phyloP scores from a whole-genome alignment of 139 green algal genomes.

The Closterium sp. region DNA sequence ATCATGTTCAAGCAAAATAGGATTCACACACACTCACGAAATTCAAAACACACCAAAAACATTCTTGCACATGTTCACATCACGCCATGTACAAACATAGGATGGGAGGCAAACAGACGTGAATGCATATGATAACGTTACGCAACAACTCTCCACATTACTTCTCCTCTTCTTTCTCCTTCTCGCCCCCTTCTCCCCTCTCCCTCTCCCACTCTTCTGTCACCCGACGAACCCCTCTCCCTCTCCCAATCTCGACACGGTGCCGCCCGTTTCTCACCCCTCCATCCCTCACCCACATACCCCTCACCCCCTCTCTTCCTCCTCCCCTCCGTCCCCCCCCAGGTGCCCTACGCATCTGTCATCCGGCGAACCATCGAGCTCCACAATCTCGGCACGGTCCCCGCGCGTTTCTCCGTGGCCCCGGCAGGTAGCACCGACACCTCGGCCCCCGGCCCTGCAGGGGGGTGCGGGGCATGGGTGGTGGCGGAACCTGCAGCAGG shows the following conservation, averaged over 20 bases:
- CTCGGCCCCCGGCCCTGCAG: background rate
- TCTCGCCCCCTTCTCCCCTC: background rate
- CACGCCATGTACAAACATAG: too few species aligned
- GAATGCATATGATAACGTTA: too few species aligned
- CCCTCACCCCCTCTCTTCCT: background rate
- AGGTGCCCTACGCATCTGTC: constrained; percentile 12
- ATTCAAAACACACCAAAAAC: too few species aligned
- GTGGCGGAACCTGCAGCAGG: background rate
- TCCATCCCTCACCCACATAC: background rate
- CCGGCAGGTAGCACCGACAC: background rate
- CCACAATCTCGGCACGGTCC: constrained; percentile 4
- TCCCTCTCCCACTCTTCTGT: background rate
- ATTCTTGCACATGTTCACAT: too few species aligned
- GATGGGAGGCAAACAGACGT: too few species aligned
- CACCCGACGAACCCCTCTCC: too few species aligned
- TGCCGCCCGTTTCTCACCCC: background rate
- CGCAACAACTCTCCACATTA: too few species aligned
- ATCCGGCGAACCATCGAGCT: constrained; percentile 8
- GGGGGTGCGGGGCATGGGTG: constrained; percentile 22
- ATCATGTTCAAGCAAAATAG: too few species aligned
- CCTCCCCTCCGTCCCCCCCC: background rate
- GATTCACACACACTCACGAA: too few species aligned
- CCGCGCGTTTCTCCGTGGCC: background rate
- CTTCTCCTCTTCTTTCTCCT: too few species aligned
- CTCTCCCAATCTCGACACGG: too few species aligned